Conservation (phyloP, 2,329 filamentous ascomycete genomes). For the Coniochaeta sp. region DNA sequence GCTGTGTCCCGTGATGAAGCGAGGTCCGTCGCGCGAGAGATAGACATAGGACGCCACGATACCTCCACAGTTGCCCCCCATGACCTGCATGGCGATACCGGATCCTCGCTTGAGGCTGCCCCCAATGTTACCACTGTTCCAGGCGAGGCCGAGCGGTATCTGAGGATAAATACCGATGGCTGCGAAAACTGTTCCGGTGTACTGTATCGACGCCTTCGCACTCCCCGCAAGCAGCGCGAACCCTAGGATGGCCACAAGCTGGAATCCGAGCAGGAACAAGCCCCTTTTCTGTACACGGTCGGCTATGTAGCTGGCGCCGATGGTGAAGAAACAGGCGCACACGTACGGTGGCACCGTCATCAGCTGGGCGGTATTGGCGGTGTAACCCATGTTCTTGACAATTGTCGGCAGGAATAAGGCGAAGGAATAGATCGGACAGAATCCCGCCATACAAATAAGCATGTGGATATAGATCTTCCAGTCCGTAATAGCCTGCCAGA, state of each 20-base stretch:
- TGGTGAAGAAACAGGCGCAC: constrained; percentile 45
- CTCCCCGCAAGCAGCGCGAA: too few species aligned
- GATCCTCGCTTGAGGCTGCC: too few species aligned
- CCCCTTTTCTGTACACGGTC: constrained; percentile 22
- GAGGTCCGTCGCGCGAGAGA: too few species aligned
- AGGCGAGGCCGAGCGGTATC: constrained; percentile 48
- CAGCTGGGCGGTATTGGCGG: constrained; percentile 47
- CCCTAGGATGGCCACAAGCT: constrained; percentile 36
- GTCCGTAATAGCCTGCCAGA: constrained; percentile 50
- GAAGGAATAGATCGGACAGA: constrained; percentile 52
- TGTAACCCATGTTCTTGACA: constrained; percentile 44
- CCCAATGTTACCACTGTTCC: constrained; percentile 54
- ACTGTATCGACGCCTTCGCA: constrained; percentile 36
- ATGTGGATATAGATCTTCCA: constrained; percentile 51
- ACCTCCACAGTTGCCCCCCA: too few species aligned
- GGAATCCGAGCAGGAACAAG: constrained; percentile 34
- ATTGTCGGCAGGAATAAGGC: constrained; percentile 57
- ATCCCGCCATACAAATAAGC: constrained; percentile 54
- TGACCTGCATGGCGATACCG: too few species aligned
- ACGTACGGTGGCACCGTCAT: constrained; percentile 58
- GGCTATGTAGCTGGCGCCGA: constrained; percentile 35
- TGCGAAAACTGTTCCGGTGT: constrained; percentile 39
- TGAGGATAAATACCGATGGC: constrained; percentile 45
- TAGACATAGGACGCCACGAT: too few species aligned
- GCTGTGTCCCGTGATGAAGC: too few species aligned